These are phyloP conservation scores for Coniophora puteana DNA, from an alignment of 1,284 basidiomycete genomes.

Conservation along the genomic window DNA sequence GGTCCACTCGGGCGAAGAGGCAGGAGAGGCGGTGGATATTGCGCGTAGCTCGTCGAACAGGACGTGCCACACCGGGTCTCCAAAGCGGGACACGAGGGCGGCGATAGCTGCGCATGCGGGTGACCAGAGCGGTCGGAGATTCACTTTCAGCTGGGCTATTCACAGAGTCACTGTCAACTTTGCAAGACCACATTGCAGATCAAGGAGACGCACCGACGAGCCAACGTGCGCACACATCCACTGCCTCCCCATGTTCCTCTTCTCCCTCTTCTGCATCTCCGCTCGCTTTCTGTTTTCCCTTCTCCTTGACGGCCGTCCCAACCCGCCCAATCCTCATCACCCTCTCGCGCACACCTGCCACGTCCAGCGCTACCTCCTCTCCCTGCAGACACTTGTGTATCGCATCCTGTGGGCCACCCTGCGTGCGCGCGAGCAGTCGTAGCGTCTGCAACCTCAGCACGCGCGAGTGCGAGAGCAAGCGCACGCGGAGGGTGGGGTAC, in stretches of 20 bases:
- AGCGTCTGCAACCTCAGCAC: constrained; percentile 51
- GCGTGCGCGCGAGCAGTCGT: constrained; percentile 44
- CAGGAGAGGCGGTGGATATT: constrained; percentile 11
- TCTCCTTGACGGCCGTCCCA: constrained; percentile 48
- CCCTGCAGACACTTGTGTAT: constrained; percentile 65
- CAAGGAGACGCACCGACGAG: constrained; percentile 45
- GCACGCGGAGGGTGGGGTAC: constrained; percentile 41
- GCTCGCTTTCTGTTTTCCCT: constrained; percentile 47
- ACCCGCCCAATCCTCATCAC: constrained; percentile 69
- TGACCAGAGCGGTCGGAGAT: constrained; percentile 84
- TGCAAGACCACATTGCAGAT: not conserved
- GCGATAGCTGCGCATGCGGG: constrained; percentile 74
- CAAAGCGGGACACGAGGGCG: constrained; percentile 53
- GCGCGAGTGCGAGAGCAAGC: constrained; percentile 59
- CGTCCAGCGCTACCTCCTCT: constrained; percentile 71
- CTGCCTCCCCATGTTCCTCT: too few species aligned
- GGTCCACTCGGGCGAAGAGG: constrained; percentile 13
- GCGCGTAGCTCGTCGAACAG: constrained; percentile 61
- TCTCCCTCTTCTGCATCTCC: too few species aligned
- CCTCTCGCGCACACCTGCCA: constrained; percentile 80
- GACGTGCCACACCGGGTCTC: constrained; percentile 69
- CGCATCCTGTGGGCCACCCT: constrained; percentile 49
- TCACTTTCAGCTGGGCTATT: constrained; percentile 87
- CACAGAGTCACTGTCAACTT: not conserved
- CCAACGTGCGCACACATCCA: constrained; percentile 60